phyloP scores from a whole-genome alignment of 2,329 filamentous ascomycete genomes.

The Bipolaris oryzae region DNA sequence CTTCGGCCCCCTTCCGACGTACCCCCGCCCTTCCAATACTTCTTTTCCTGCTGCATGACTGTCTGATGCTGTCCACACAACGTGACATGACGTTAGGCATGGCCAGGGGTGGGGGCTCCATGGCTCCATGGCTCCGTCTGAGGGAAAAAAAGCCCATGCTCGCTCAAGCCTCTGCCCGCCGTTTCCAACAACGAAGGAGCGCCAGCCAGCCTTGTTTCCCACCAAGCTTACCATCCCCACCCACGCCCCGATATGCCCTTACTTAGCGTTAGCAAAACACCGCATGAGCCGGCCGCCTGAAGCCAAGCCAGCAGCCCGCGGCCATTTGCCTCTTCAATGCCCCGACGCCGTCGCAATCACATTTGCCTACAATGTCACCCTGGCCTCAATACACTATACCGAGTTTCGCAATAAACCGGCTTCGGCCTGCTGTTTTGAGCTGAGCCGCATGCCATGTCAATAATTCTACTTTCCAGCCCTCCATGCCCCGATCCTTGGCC shows the following conservation, averaged over 20 bases:
- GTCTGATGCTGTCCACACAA: constrained; percentile 3
- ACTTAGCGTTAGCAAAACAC: not conserved
- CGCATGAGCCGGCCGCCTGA: not conserved
- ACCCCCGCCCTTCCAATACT: constrained; percentile 13
- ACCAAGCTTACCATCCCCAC: not conserved
- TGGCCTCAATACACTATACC: not conserved
- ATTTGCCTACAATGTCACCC: not conserved
- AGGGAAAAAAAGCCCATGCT: constrained; percentile 2
- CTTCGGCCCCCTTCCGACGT: constrained; percentile 6
- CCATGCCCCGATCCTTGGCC: too few species aligned
- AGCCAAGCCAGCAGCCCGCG: not conserved
- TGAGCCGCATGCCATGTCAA: not conserved
- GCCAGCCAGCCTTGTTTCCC: too few species aligned
- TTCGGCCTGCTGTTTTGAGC: not conserved
- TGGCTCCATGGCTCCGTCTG: too few species aligned
- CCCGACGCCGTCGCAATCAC: not conserved
- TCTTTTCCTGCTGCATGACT: constrained; percentile 6
- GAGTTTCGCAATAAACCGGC: not conserved
- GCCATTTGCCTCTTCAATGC: not conserved
- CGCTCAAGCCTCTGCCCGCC: not conserved
- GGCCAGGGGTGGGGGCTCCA: constrained; percentile 2
- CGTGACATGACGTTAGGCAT: constrained; percentile 14
- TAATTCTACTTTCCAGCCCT: not conserved
- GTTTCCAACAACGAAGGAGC: constrained; percentile 9
- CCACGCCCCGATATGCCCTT: too few species aligned